phyloP scores from a whole-genome alignment of 2,329 filamentous ascomycete species.

The Apiospora koreana region DNA sequence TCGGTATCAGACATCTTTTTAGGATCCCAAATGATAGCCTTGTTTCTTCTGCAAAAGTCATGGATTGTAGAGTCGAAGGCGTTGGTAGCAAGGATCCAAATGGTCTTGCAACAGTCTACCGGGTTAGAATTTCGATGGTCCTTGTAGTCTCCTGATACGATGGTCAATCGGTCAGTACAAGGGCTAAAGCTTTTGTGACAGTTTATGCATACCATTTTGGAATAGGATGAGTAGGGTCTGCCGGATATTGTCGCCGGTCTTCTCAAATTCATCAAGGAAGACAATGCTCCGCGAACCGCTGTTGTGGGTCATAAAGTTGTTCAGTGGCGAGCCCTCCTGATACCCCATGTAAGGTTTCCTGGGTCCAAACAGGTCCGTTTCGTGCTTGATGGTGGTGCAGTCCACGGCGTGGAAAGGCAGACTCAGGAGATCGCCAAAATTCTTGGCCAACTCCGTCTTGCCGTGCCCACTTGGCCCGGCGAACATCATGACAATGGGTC shows the following conservation, averaged over 20 bases:
- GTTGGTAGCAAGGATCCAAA: conserved; percentile 52
- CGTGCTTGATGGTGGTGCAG: conserved; percentile 37
- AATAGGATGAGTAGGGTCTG: conserved; percentile 45
- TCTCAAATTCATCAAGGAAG: conserved; percentile 55
- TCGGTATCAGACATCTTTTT: conserved; percentile 15
- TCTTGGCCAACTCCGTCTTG: conserved; percentile 48
- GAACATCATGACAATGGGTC: conserved; percentile 42
- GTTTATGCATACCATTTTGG: conserved; percentile 31
- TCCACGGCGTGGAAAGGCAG: conserved; percentile 39
- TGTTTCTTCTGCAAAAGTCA: conserved; percentile 35
- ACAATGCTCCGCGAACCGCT: conserved; percentile 40
- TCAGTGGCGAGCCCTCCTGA: conserved; percentile 42
- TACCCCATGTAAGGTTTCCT: conserved; percentile 33
- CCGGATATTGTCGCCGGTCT: conserved; percentile 40
- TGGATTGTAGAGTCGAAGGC: conserved; percentile 40
- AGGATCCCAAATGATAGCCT: conserved; percentile 13
- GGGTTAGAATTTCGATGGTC: conserved; percentile 37
- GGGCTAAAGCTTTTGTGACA: too few species aligned
- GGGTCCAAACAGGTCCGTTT: conserved; percentile 45
- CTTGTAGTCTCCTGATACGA: conserved; percentile 33
- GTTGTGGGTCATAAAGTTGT: conserved; percentile 46
- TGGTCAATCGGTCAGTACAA: too few species aligned
- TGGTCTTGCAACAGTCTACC: conserved; percentile 44
- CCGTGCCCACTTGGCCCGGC: conserved; percentile 50
- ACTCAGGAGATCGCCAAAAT: conserved; percentile 41